Conservation (phyloP, 192 early-diverging fungal genomes). For the Fimicolochytrium jonesii region DNA sequence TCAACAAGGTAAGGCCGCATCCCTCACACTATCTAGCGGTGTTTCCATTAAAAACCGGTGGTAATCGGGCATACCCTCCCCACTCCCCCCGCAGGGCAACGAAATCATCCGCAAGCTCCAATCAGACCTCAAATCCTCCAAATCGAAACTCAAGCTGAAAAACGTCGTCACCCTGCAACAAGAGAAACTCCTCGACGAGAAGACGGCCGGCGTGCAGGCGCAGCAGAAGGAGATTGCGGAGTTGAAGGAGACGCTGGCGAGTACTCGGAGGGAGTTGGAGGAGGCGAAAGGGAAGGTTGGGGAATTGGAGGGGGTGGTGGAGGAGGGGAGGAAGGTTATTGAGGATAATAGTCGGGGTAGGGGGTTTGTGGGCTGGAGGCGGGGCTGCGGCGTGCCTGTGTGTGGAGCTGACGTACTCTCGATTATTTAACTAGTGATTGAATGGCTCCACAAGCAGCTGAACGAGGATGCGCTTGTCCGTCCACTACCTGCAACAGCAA, state of each 20-base stretch:
- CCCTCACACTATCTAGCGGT: too few relatives aligned
- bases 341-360: constrained; percentile 55
- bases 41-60: constrained; percentile 3
- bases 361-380: background rate
- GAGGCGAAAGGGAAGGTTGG: constrained; percentile 12
- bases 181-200: constrained; percentile 54
- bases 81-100: constrained; percentile 39
- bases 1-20: constrained; percentile 36
- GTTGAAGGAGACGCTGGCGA: constrained; percentile 22
- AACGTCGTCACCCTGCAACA: constrained; percentile 57
- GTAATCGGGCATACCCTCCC: background rate
- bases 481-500: constrained; percentile 13
- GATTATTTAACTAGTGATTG: constrained; percentile 41
- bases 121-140: constrained; percentile 41
- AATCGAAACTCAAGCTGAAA: constrained; percentile 54
- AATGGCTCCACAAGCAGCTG: constrained; percentile 61
- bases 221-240: constrained; percentile 38
- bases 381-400: background rate
- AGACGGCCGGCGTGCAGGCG: constrained; percentile 27
- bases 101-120: constrained; percentile 57
- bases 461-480: constrained; percentile 52
- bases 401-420: background rate
- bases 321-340: constrained; percentile 47
- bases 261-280: constrained; percentile 13
- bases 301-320: constrained; percentile 31